A percentile compares a stretch with the other conserved stretches of the same genome.
phyloP scores from a whole-genome alignment of 192 early-diverging fungal genomes.

The Umbelopsis sp. region DNA sequence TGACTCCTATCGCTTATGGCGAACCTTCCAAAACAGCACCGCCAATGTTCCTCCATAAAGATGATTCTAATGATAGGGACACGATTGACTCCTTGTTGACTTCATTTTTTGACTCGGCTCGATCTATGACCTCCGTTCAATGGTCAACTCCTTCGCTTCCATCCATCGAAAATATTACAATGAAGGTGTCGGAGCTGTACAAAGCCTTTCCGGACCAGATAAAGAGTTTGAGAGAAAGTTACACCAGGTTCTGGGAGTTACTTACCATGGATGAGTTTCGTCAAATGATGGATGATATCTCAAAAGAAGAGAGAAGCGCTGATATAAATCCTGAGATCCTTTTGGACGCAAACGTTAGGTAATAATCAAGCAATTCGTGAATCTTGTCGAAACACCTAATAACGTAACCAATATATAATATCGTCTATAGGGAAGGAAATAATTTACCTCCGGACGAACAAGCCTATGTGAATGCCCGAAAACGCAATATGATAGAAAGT shows the following conservation, averaged over 20 bases:
- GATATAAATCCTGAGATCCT: constrained; percentile 4
- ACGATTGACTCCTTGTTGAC: neutral
- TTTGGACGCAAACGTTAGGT: constrained; percentile 14
- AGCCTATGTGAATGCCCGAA: constrained; percentile 47
- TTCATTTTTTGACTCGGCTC: neutral
- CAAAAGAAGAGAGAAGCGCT: neutral
- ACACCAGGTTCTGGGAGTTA: constrained; percentile 19
- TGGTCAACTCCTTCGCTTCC: constrained; percentile 16
- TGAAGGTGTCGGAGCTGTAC: constrained; percentile 25
- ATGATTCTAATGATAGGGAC: neutral
- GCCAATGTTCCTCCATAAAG: neutral
- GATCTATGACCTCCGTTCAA: neutral
- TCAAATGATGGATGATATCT: constrained; percentile 22
- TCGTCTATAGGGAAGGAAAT: constrained; percentile 32
- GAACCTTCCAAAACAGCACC: neutral
- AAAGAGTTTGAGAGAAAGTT: constrained; percentile 18
- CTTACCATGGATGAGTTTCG: constrained; percentile 26
- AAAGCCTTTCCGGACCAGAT: constrained; percentile 25
- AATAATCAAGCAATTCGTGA: too few relatives aligned
- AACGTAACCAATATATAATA: neutral
- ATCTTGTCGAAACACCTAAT: too few relatives aligned
- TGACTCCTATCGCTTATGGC: neutral
- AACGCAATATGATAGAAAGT: constrained; percentile 49
- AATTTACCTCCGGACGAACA: constrained; percentile 48
- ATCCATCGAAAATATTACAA: constrained; percentile 19